Base-by-base conservation (phyloP, 192 early-diverging fungal species). In the Coemansia sp. region DNA sequence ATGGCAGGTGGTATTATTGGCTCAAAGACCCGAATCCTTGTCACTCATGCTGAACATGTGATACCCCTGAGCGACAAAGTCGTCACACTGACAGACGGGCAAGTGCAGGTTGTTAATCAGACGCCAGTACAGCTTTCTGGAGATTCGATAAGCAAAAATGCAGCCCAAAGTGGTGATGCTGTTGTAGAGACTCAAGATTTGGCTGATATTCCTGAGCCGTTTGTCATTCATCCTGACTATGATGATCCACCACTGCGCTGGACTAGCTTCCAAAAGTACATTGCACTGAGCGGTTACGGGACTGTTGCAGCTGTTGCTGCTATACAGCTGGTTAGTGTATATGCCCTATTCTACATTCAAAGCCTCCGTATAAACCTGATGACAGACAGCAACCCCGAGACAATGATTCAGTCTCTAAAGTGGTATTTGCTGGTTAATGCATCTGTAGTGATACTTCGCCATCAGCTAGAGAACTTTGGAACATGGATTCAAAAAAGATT, bases 1-100 rank as follows among this genome's bases (percentile, higher is more conserved):
- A 56, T 52, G 0, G 37, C 27, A 11, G 61, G 57, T 61, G 86
- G 70, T 0, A 78, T 57, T 14, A 80, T 67, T n/a, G 26, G 50
- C 3, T 49, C 53, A 14, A 79, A 83, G 29, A 83, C 86, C 2
- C 71, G 82, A 0, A 64, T 89, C 4, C 47, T 78, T 21, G 21
- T 21, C 0, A 21, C 21, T 1, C 21, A 21, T 1, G 21, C 21
- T 21, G 21, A 21, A 21, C 21, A 21, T 21, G 21, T 21, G 0
- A 21, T 21, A 21, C 21, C 21, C 0, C 21, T 21, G 21, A 21
- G 21, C 21, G 21, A 21, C 21, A 21, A 21, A 21, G 21, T 21
- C 0, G 21, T 21, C 0, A 21, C 21, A 21, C 21, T 21, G 0
- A 21, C 21, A 21, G 21, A 21, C 0, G 21, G 21, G 0, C 21